Base-by-base conservation (phyloP, 1,284 basidiomycete genomes). In the Cystobasidiaceae sp. region DNA sequence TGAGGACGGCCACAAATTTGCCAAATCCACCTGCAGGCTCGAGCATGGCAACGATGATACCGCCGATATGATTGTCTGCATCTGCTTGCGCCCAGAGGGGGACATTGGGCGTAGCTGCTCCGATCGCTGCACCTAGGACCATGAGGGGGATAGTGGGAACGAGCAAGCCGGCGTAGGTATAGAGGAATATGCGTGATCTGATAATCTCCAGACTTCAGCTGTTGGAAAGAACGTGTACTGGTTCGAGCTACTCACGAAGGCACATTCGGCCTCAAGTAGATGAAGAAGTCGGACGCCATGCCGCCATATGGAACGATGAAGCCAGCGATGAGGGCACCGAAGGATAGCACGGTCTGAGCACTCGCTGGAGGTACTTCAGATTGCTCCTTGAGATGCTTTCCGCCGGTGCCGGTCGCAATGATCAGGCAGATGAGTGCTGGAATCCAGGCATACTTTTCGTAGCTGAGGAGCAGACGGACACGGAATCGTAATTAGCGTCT, bases 31-130 rank as follows among this genome's bases (percentile, higher is more conserved):
- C 83, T 0, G 80, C 79, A 0, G 86, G 86, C 5, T 78, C 79
- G 1, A 90, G 81, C 81, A 93, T 86, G 2, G 87, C 84, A 67
- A 84, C 82, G 13, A 94, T 76, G 8, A 94, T 81, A 2, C 88
- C 86, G 85, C 89, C 48, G 86, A 69, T 67, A 4, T 30, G 27
- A 15, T 28, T 63, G 21, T 44, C 50, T 9, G 27, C 61, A 48
- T 60, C 63, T 15, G 63, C 73, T 3, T 7, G 45, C 21, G 58
- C 61, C 77, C 77, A 78, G 1, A 70, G 73, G 3, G 74, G 69
- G 0, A 73, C 74, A 46, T 71, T 69, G 17, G 71, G 64, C 0
- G 75, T 73, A 0, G 74, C 71, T 7, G 73, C 73, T 0, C 72
- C 71, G 52, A 78, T 75, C 0, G 76, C 75, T 0, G 75, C 76